Base-by-base conservation (phyloP, 2,329 filamentous ascomycete species). In the Daldinia sp. region DNA sequence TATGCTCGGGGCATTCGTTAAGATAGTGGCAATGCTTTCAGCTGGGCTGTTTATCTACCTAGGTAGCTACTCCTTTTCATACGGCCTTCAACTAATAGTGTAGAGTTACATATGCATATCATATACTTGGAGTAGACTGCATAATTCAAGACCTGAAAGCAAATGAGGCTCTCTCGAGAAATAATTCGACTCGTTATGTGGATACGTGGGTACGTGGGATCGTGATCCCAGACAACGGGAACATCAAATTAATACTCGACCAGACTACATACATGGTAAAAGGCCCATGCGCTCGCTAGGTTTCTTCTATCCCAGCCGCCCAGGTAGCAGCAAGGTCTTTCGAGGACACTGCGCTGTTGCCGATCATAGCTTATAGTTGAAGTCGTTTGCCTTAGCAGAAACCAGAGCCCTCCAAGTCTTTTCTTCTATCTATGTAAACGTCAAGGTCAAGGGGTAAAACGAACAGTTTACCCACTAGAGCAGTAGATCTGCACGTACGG, bases 401-500 rank as follows among this genome's bases (percentile, higher is more conserved):
- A 10, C 15, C n/a, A 37, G 15, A 37, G 34, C 4, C 13, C 6
- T 19, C 5, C 15, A 9, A 37, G 32, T 13, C 13, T 4, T 35
- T 11, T 19, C n/a, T 2, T 19, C n/a, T 19, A 8, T n/a, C n/a
- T n/a, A n/a, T n/a, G n/a, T n/a, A n/a, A n/a, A n/a, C n/a, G n/a
- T 58, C 25, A 21, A 47, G n/a, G 32, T 34, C 34, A 50, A 34
- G 27, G 43, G 48, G 50, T 27, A 29, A 15, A n/a, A 45, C 34
- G 19, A 32, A 27, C 34, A 25, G 54, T 34, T 34, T 50, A 35
- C 37, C 58, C 50, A 51, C 43, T 27, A 43, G 37, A 54, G 25
- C 30, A 32, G 50, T 10, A 19, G 58, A 55, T 60, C 58, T 50
- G 23, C 50, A 50, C 17, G 25, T 49, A 15, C 32, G 17, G 21